A percentile compares a stretch with the other conserved stretches of the same genome.
Evolutionary conservation across 306 rosid species (phyloP).

Genomic region (Ochetophila trinervis): DNA sequence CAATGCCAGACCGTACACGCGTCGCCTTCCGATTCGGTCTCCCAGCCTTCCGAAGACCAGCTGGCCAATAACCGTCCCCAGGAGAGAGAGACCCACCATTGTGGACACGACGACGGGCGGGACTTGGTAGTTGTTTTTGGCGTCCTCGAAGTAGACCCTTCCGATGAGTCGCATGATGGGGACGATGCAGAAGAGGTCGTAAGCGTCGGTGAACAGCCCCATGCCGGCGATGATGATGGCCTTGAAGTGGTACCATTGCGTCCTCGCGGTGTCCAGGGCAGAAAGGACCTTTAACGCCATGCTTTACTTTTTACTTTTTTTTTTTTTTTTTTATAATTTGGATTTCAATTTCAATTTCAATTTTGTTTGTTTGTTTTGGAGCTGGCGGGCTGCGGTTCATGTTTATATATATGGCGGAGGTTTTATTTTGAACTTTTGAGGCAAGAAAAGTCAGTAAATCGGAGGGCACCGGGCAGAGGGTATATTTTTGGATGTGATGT

Average conservation of each 20-base stretch:
- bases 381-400: too few relatives aligned
- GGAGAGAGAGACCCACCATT: conserved; percentile 36
- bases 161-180: conserved; percentile 49
- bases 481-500: conserved; percentile 2
- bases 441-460: background rate
- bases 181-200: conserved; percentile 64
- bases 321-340: too few relatives aligned
- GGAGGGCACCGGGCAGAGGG: background rate
- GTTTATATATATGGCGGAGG: too few relatives aligned
- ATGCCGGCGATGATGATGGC: conserved; percentile 82
- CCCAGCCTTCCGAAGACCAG: conserved; percentile 60
- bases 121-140: background rate
- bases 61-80: conserved; percentile 63
- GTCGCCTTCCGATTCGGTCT: conserved; percentile 57
- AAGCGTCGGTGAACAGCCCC: conserved; percentile 85
- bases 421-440: background rate
- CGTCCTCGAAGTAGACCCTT: conserved; percentile 34
- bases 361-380: too few relatives aligned
- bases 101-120: conserved; percentile 27
- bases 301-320: background rate
- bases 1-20: conserved; percentile 54
- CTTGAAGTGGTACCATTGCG: conserved; percentile 74
- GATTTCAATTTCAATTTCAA: too few relatives aligned
- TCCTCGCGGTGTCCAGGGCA: conserved; percentile 63
- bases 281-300: conserved; percentile 60